Evolutionary conservation across 2,329 filamentous ascomycete species (phyloP).

Genomic region (Botryotinia calthae): DNA sequence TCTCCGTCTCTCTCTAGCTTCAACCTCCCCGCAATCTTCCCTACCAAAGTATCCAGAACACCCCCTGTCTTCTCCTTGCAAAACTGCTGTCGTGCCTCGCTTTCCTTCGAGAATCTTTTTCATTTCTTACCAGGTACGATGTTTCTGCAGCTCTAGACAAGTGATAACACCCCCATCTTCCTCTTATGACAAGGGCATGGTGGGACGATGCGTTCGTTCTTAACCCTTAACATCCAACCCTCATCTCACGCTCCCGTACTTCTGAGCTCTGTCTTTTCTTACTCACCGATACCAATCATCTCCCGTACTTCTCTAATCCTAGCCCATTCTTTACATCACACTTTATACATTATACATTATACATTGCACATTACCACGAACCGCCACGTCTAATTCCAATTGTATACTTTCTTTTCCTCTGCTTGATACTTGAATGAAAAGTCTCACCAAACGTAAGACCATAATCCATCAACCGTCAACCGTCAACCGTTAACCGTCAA

Average conservation of each 20-base stretch:
- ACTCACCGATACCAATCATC: conserved; percentile 10
- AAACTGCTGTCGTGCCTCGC: conserved; percentile 4
- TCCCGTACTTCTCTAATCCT: background rate
- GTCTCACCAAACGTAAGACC: background rate
- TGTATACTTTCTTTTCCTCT: background rate
- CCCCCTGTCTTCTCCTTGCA: background rate
- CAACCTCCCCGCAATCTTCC: conserved; percentile 19
- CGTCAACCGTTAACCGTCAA: background rate
- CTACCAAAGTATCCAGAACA: background rate
- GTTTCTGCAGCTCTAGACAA: background rate
- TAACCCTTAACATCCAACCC: conserved; percentile 1
- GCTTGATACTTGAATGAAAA: background rate
- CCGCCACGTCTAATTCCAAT: background rate
- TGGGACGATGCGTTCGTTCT: background rate
- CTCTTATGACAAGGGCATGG: conserved; percentile 1
- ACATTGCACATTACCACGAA: background rate
- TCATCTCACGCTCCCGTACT: background rate
- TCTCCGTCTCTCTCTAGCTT: conserved; percentile 1
- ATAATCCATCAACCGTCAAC: background rate
- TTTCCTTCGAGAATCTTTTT: conserved; percentile 17
- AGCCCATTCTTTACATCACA: background rate
- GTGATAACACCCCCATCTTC: conserved; percentile 19
- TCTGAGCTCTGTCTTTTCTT: background rate
- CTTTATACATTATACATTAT: background rate
- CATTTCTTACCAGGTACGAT: background rate